These are phyloP conservation scores for Niveomyces coronatus DNA, from an alignment of 2,329 filamentous ascomycete genomes.

Conservation along the genomic window DNA sequence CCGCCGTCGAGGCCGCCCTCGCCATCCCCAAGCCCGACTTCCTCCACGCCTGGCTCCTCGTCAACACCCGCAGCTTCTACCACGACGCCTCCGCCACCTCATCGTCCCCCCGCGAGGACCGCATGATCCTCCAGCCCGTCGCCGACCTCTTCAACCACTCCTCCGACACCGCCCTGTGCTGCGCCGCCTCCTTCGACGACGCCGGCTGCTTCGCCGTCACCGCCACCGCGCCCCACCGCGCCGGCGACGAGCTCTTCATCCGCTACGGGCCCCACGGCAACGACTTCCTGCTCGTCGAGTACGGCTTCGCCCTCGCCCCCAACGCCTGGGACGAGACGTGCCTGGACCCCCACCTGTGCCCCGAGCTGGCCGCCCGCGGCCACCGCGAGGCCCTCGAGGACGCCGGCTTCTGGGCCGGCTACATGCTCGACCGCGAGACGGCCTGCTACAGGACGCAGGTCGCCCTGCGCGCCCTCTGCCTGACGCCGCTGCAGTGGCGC, in stretches of 20 bases:
- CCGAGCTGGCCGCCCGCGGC: constrained; percentile 19
- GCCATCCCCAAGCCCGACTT: constrained; percentile 30
- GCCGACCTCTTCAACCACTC: constrained; percentile 61
- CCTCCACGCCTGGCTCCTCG: constrained; percentile 46
- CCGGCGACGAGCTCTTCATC: constrained; percentile 56
- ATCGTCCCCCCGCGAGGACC: constrained; percentile 38
- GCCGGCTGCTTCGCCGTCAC: constrained; percentile 46
- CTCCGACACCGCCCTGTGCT: constrained; percentile 42
- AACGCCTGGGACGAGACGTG: constrained; percentile 43
- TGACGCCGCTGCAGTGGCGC: constrained; percentile 30
- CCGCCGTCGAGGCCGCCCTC: constrained; percentile 17
- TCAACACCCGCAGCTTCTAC: constrained; percentile 55
- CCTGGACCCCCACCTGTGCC: constrained; percentile 37
- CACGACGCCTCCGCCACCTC: constrained; percentile 37
- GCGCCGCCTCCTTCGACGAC: constrained; percentile 40
- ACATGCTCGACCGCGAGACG: constrained; percentile 37
- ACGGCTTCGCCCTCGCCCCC: constrained; percentile 36
- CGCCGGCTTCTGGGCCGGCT: constrained; percentile 38
- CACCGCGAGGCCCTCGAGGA: constrained; percentile 33
- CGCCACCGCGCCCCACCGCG: constrained; percentile 37
- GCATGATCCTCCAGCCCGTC: constrained; percentile 60
- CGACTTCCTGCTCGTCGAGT: constrained; percentile 62
- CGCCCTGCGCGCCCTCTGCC: constrained; percentile 32
- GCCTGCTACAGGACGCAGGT: constrained; percentile 48
- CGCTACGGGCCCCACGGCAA: constrained; percentile 61